phyloP scores from a whole-genome alignment of 2,329 filamentous ascomycete species.

The Fusarium cyanostomum region DNA sequence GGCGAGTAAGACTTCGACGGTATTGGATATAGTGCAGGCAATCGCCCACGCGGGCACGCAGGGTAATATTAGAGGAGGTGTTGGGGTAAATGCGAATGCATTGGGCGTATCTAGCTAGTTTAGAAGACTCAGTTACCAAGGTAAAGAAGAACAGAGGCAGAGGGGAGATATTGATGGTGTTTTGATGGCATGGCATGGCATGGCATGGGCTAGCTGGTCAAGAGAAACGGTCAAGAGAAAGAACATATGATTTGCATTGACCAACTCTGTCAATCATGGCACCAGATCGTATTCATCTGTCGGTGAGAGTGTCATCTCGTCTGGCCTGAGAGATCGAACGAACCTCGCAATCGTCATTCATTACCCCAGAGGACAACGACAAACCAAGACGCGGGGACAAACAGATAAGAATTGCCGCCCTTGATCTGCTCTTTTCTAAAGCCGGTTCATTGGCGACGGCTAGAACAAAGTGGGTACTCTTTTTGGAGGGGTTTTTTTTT shows the following conservation, averaged over 20 bases:
- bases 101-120: neutral
- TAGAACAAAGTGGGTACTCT: slow-evolving; percentile 35
- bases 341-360: neutral
- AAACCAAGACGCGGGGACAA: slow-evolving; percentile 20
- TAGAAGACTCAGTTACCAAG: neutral
- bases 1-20: slow-evolving; percentile 42
- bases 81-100: slow-evolving; percentile 6
- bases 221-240: slow-evolving; percentile 1
- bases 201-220: neutral
- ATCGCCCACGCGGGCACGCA: slow-evolving; percentile 19
- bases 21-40: slow-evolving; percentile 25
- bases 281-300: neutral
- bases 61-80: slow-evolving; percentile 7
- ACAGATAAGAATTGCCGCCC: slow-evolving; percentile 11
- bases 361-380: slow-evolving; percentile 34
- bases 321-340: too few relatives aligned
- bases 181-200: slow-evolving; percentile 1
- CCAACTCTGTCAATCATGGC: neutral
- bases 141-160: neutral
- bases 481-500: neutral
- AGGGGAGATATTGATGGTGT: slow-evolving; percentile 12
- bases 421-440: slow-evolving; percentile 8
- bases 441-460: slow-evolving; percentile 24
- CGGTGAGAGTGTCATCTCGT: neutral
- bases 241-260: slow-evolving; percentile 5